These are phyloP conservation scores for Xylaria sp. DNA, from an alignment of 495 filamentous ascomycete genomes.

Conservation along the genomic window DNA sequence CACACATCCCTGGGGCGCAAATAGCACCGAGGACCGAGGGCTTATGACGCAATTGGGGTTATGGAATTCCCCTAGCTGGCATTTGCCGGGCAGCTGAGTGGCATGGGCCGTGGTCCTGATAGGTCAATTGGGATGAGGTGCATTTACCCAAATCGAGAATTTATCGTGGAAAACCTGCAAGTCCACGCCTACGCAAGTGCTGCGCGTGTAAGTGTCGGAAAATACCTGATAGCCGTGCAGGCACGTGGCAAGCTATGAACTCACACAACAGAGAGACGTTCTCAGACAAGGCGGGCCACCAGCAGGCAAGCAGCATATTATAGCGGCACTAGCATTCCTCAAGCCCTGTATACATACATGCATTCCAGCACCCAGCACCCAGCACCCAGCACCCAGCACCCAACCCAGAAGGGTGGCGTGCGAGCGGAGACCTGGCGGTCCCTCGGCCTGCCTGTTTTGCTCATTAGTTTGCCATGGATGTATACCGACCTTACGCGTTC, in stretches of 20 bases:
- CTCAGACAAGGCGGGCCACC: neutral
- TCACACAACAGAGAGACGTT: neutral
- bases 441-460: neutral
- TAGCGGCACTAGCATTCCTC: slow-evolving; percentile 17
- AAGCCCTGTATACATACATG: slow-evolving; percentile 9
- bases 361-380: slow-evolving; percentile 3
- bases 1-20: slow-evolving; percentile 5
- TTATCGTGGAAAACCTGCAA: slow-evolving; percentile 12
- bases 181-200: slow-evolving; percentile 11
- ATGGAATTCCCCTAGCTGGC: neutral
- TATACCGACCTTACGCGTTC: neutral
- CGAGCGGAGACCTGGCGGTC: slow-evolving; percentile 3
- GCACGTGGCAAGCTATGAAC: neutral
- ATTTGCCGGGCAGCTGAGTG: slow-evolving; percentile 26
- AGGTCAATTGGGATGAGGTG: slow-evolving; percentile 37
- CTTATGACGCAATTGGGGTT: slow-evolving; percentile 36
- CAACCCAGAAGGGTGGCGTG: neutral
- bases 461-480: slow-evolving; percentile 4
- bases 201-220: neutral
- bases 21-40: neutral
- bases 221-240: neutral
- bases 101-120: slow-evolving; percentile 33
- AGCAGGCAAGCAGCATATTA: neutral
- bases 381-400: slow-evolving; percentile 3
- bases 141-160: slow-evolving; percentile 29